Conservation (phyloP, 768 basidiomycete genomes). For the Mycena vitilis region DNA sequence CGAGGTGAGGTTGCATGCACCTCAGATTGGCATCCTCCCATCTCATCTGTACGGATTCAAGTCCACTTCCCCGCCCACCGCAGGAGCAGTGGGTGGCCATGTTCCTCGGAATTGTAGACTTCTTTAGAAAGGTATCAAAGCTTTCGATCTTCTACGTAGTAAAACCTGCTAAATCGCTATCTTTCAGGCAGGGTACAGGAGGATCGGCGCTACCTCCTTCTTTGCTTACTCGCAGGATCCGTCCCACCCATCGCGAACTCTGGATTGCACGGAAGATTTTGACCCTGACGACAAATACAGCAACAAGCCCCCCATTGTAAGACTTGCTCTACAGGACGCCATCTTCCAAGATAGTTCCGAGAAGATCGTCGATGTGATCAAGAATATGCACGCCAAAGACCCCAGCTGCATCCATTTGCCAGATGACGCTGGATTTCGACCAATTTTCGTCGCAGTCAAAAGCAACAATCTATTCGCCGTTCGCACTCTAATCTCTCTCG, state of each 20-base stretch:
- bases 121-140: slow-evolving; percentile 20
- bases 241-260: slow-evolving; percentile 18
- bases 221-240: slow-evolving; percentile 26
- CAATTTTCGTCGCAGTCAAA: slow-evolving; percentile 18
- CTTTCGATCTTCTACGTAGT: background rate
- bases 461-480: slow-evolving; percentile 14
- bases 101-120: slow-evolving; percentile 20
- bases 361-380: slow-evolving; percentile 2
- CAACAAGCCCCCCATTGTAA: background rate
- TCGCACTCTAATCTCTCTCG: slow-evolving; percentile 12
- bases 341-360: slow-evolving; percentile 15
- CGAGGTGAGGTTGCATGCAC: slow-evolving; percentile 10
- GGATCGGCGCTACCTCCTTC: slow-evolving; percentile 20
- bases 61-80: slow-evolving; percentile 23
- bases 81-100: slow-evolving; percentile 9
- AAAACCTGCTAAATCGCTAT: background rate
- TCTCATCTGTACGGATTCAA: background rate
- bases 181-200: slow-evolving; percentile 16
- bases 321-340: slow-evolving; percentile 10
- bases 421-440: slow-evolving; percentile 14
- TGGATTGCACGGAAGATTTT: slow-evolving; percentile 4
- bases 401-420: slow-evolving; percentile 9
- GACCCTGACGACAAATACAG: slow-evolving; percentile 7
- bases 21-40: background rate
- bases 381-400: background rate